Conservation (phyloP, 2,329 filamentous ascomycete species). For the Diaporthe caulivora region DNA sequence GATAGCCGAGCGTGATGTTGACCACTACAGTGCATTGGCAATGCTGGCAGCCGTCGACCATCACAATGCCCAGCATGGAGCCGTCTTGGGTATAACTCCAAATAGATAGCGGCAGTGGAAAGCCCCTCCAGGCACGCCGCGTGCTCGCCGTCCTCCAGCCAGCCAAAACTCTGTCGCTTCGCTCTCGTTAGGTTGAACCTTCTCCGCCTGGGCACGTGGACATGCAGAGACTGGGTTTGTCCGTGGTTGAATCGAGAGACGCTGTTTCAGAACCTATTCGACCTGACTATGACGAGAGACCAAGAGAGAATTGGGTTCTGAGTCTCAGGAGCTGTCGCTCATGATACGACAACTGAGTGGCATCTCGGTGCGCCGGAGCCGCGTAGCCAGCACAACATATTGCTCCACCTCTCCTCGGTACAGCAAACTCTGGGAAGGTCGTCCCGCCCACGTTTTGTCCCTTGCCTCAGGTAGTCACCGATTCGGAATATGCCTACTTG, state of each 20-base stretch:
- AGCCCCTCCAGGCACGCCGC: neutral
- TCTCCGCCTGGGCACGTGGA: constrained; percentile 14
- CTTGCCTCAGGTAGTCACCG: constrained; percentile 19
- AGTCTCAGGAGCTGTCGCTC: constrained; percentile 9
- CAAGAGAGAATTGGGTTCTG: neutral
- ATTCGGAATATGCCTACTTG: constrained; percentile 23
- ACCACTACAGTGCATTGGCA: neutral
- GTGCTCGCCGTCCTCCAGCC: neutral
- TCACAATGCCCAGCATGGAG: constrained; percentile 11
- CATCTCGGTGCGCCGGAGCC: constrained; percentile 19
- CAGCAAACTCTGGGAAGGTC: neutral
- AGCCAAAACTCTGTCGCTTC: neutral
- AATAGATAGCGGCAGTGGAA: neutral
- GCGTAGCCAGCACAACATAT: constrained; percentile 25
- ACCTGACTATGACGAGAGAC: neutral
- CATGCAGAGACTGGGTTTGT: constrained; percentile 19
- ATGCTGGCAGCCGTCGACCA: constrained; percentile 33
- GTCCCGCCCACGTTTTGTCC: constrained; percentile 13
- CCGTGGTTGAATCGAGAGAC: constrained; percentile 2
- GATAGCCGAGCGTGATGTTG: constrained; percentile 1
- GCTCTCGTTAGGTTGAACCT: neutral
- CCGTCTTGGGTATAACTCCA: neutral
- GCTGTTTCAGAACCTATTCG: constrained; percentile 18
- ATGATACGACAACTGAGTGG: neutral
- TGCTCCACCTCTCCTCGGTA: constrained; percentile 1